phyloP scores from a whole-genome alignment of 2,329 filamentous ascomycete genomes.

The Coniella lustricola region DNA sequence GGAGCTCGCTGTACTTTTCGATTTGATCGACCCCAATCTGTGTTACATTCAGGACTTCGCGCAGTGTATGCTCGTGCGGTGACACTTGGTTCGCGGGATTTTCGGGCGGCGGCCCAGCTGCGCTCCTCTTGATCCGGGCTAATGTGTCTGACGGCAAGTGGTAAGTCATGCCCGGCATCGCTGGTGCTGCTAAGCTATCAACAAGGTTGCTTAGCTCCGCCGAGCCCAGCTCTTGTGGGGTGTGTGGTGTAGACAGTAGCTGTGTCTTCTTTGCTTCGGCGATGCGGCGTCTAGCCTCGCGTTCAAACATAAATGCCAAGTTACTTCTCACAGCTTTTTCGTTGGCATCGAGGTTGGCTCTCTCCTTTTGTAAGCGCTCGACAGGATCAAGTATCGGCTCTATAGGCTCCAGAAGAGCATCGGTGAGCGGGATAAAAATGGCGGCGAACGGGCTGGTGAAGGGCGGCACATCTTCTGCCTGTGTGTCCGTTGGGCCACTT shows the following conservation, averaged over 20 bases:
- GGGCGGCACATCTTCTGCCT: conserved; percentile 20
- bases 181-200: conserved; percentile 21
- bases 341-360: conserved; percentile 26
- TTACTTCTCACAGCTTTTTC: conserved; percentile 25
- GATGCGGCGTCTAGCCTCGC: conserved; percentile 27
- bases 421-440: conserved; percentile 28
- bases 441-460: conserved; percentile 24
- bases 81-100: background rate
- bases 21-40: conserved; percentile 6
- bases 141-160: conserved; percentile 13
- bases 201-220: conserved; percentile 24
- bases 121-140: conserved; percentile 2
- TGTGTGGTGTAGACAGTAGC: conserved; percentile 6
- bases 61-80: conserved; percentile 6
- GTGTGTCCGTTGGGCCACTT: background rate
- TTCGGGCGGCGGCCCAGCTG: background rate
- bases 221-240: conserved; percentile 11
- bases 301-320: conserved; percentile 26
- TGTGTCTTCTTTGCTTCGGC: conserved; percentile 16
- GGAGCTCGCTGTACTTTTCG: conserved; percentile 9
- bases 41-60: conserved; percentile 9
- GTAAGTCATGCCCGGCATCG: conserved; percentile 20
- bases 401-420: conserved; percentile 24
- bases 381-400: conserved; percentile 21
- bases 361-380: conserved; percentile 24